Base-by-base conservation (phyloP, 2,329 filamentous ascomycete species). In the Aspergillus quadrilineatus region DNA sequence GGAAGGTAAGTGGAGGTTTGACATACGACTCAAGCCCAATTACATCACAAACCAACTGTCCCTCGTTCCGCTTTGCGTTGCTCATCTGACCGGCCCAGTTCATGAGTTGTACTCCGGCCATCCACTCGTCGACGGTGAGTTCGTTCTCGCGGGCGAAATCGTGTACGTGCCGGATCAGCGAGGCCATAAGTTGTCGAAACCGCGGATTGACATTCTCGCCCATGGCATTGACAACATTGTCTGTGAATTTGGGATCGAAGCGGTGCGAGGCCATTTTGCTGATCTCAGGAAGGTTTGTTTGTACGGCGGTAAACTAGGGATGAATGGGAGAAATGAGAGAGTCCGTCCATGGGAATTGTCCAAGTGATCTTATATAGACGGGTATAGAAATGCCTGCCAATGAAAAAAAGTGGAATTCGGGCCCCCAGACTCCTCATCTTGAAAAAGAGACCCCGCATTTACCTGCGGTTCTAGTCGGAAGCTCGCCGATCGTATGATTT, bases 81-180 rank as follows among this genome's bases (percentile, higher is more conserved):
- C 82, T 85, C 83, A 87, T 87, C 63, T 81, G 78, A 17, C 85
- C 85, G 0, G 83, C 82, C 76, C 80, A 81, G 65, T 87, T 87
- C 66, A 87, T 78, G 71, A 84, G 63, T 34, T 83, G 63, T 34
- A 85, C 79, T 30, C 77, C 82, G 1, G 75, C 73, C 77, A 82
- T 81, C 80, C 81, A 85, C 64, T 85, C 83, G 43, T 84, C 82
- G 4, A 83, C 74, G 0, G 82, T 85, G 41, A 85, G 69, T 59
- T 85, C 79, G 49, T 81, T 79, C 65, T 85, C 83, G 55, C 82
- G 76, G 22, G 81, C 81, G 66, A 82, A 85, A 65, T 85, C 83
- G 60, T 85, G 83, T 4, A 85, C 69, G 66, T 85, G 83, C 46
- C 73, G 70, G 59, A 82, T 84, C 28, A 85, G 65, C 39, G 76